These are phyloP conservation scores for Pezizomycotina sp. DNA, from an alignment of 2,329 filamentous ascomycete species.

Conservation along the genomic window DNA sequence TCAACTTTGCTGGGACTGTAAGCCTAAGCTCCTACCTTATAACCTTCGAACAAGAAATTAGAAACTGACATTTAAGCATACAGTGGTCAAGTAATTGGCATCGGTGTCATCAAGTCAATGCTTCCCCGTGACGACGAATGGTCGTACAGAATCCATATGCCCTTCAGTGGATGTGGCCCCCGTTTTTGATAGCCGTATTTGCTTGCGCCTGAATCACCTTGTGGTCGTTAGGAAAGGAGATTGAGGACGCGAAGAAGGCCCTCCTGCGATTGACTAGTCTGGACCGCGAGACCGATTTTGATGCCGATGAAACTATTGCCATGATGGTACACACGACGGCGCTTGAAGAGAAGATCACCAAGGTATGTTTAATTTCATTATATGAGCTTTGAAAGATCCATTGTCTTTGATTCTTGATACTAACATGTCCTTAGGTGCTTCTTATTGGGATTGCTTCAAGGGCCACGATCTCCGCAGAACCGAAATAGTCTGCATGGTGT, in stretches of 20 bases:
- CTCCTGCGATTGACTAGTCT: conserved; percentile 49
- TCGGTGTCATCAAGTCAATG: conserved; percentile 55
- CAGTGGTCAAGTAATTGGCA: conserved; percentile 57
- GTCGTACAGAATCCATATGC: conserved; percentile 54
- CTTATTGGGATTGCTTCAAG: conserved; percentile 63
- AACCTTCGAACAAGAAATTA: too few species aligned
- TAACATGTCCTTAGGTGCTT: conserved; percentile 47
- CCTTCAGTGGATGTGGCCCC: conserved; percentile 63
- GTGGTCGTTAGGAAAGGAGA: conserved; percentile 52
- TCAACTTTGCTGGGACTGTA: conserved; percentile 61
- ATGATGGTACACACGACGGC: conserved; percentile 89
- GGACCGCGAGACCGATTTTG: conserved; percentile 51
- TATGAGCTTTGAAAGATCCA: too few species aligned
- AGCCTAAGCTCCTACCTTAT: too few species aligned
- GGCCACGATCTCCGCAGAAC: conserved; percentile 64
- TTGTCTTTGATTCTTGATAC: too few species aligned
- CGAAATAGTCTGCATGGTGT: conserved; percentile 44
- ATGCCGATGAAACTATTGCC: conserved; percentile 68
- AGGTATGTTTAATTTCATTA: too few species aligned
- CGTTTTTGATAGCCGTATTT: conserved; percentile 48
- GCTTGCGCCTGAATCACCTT: conserved; percentile 54
- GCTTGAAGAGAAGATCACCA: conserved; percentile 43
- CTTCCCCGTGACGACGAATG: conserved; percentile 47
- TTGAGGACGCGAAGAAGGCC: conserved; percentile 49
- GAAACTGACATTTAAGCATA: too few species aligned